Evolutionary conservation across 208 protist species (phyloP), one percentile per base, ranked within the genome.

Genomic region (Trypanosoma brucei): DNA sequence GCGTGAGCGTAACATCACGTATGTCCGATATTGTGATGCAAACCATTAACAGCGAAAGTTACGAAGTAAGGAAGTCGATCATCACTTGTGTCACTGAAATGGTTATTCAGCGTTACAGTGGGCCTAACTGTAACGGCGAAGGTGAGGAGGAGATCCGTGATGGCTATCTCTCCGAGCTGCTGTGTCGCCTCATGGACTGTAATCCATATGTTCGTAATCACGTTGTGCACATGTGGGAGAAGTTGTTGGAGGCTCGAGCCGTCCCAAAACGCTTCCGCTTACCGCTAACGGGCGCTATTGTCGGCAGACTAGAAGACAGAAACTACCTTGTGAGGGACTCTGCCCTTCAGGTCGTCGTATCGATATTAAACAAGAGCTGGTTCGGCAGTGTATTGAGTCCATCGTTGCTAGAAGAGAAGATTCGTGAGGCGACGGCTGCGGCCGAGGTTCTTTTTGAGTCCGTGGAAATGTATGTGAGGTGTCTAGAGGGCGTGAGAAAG

Each of bases 121-220:
- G 83, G 2, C 76, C 70, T 46, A 64, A 68, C 2, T 65, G 73
- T 50, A 78, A 60, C 57, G 48, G 70, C 38, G 37, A 58, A 34
- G 75, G 86, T 40, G 84, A 87, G 38, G 70, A 75, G 53, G 59
- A 64, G 40, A 58, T 72, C 22, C 70, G 84, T 37, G 79, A 83
- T 58, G 63, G 69, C 37, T 93, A 92, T 59, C 68, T 95, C 9
- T 83, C 79, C 58, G 89, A 93, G 57, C 77, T 95, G 13, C 72
- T 95, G 30, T 92, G 87, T 62, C 89, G 86, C 22, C 57, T 91
- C 37, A 86, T 91, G 83, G 89, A 95, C 59, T 67, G 88, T 14
- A 95, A 95, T 63, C 76, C 86, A 35, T 95, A 92, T 79, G 83
- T 88, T 56, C 84, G 89, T 39, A 93, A 92, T 63, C 86, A 95